These are phyloP conservation scores for Mesotaenium endlicherianum DNA, from an alignment of 139 green algal species.

Conservation along the genomic window DNA sequence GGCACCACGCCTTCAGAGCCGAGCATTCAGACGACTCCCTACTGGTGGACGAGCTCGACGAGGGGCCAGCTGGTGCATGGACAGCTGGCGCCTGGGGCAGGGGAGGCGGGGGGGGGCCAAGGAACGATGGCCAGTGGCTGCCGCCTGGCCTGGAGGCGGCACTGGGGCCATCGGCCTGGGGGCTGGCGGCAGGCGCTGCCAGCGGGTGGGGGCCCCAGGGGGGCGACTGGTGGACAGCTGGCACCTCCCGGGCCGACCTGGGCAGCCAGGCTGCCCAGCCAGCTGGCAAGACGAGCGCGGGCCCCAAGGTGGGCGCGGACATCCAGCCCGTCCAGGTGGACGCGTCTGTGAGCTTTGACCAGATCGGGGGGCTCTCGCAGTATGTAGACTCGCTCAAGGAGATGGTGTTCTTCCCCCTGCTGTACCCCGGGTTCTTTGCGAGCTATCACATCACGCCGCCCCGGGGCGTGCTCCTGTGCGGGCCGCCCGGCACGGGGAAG, in stretches of 20 bases:
- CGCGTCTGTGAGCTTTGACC: constrained; percentile 78
- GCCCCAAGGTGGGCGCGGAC: constrained; percentile 61
- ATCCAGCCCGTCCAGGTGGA: constrained; percentile 85
- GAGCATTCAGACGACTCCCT: constrained; percentile 44
- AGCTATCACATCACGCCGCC: constrained; percentile 82
- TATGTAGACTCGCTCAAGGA: constrained; percentile 90
- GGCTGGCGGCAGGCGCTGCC: neutral
- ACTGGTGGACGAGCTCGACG: constrained; percentile 38
- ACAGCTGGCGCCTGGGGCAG: neutral
- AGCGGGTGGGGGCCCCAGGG: constrained; percentile 40
- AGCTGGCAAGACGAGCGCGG: constrained; percentile 20
- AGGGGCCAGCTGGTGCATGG: constrained; percentile 2
- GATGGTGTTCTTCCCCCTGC: constrained; percentile 94
- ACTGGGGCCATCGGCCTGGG: neutral
- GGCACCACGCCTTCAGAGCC: constrained; percentile 10
- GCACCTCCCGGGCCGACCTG: neutral
- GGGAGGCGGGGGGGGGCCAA: neutral
- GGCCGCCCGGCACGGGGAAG: constrained; percentile 90
- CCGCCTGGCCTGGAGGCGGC: neutral
- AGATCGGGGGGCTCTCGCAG: constrained; percentile 80
- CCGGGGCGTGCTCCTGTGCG: constrained; percentile 88
- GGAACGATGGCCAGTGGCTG: neutral
- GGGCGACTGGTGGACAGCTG: constrained; percentile 1
- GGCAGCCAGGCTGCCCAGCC: neutral
- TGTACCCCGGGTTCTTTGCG: constrained; percentile 92